A percentile compares a stretch with the other conserved stretches of the same genome.
These are phyloP conservation scores for Neofusicoccum parvum DNA, from an alignment of 2,329 filamentous ascomycete species.

Conservation along the genomic window DNA sequence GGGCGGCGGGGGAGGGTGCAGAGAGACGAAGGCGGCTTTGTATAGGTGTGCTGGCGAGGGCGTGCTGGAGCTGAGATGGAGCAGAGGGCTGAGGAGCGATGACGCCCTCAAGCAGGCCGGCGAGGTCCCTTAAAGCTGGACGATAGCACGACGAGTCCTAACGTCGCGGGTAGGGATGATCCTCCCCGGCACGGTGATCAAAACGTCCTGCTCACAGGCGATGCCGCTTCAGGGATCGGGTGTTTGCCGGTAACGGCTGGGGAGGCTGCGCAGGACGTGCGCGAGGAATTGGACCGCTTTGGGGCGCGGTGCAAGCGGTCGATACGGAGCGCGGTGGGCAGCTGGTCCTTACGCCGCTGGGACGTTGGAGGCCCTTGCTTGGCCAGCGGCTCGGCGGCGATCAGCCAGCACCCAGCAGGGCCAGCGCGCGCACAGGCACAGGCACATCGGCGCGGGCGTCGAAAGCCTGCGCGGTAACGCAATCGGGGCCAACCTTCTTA, in stretches of 20 bases:
- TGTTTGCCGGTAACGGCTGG: constrained; percentile 20
- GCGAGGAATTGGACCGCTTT: constrained; percentile 19
- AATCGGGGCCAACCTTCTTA: no score
- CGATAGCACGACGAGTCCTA: constrained; percentile 5
- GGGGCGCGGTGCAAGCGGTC: constrained; percentile 13
- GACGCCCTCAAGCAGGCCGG: constrained; percentile 11
- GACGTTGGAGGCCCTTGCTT: constrained; percentile 17
- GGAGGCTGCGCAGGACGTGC: constrained; percentile 13
- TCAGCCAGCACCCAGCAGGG: neutral
- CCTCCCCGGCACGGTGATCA: constrained; percentile 15
- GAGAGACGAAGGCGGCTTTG: neutral
- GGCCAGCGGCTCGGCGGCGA: constrained; percentile 14
- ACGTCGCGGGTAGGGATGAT: constrained; percentile 20
- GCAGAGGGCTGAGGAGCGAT: constrained; percentile 15
- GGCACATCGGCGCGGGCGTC: constrained; percentile 12
- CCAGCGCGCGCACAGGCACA: constrained; percentile 12
- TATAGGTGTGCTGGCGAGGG: neutral
- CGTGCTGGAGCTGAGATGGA: neutral
- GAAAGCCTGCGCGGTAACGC: neutral
- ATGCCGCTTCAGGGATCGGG: constrained; percentile 21
- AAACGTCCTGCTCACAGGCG: constrained; percentile 16
- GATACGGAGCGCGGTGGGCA: constrained; percentile 16
- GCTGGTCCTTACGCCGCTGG: neutral
- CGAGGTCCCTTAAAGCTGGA: constrained; percentile 21
- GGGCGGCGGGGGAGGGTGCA: neutral